Base-by-base conservation (phyloP, 805 yeast genomes). In the Jamesozyma gamospora region DNA sequence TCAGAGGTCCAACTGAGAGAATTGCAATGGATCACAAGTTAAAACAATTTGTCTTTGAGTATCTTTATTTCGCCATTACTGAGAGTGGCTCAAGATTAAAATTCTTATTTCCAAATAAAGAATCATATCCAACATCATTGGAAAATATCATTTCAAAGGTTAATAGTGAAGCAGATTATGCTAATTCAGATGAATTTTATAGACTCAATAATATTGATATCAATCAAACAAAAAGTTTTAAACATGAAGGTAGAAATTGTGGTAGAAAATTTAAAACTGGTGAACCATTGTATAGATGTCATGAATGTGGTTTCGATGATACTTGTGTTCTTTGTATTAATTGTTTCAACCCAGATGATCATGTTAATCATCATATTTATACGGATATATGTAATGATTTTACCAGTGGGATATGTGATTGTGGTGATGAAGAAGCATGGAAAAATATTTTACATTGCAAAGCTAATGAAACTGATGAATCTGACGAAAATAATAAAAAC, bases 321-420 rank as follows among this genome's bases (percentile, higher is more conserved):
- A 79, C 88, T 0, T 83, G 94, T 65, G 87, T 84, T 27, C 55
- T 83, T 21, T 83, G 94, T 60, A 73, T 70, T 11, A 63, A 75
- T 48, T 83, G 94, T 56, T 83, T 81, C 62, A 79, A 80, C 55
- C 70, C 72, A 40, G 71, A 70, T 4, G 85, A 81, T 50, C 94
- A 83, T 55, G 53, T 60, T 12, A 77, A 70, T 38, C 94, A 83
- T 53, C 74, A 74, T 43, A 82, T 83, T 8, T 62, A 68, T 24
- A 69, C 70, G 39, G 74, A 68, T 53, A 65, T 64, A 12, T 68
- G 82, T 4, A 47, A 54, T 4, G 77, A 73, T 3, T 49, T 50
- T 11, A 66, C 64, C 33, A 71, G 71, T 12, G 84, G 82, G 3
- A 74, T 78, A 24, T 80, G 87, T 56, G 87, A 80, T 49, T 80